Evolutionary conservation across 2,329 filamentous ascomycete genomes (phyloP).

Genomic region (Fusarium mundagurra): DNA sequence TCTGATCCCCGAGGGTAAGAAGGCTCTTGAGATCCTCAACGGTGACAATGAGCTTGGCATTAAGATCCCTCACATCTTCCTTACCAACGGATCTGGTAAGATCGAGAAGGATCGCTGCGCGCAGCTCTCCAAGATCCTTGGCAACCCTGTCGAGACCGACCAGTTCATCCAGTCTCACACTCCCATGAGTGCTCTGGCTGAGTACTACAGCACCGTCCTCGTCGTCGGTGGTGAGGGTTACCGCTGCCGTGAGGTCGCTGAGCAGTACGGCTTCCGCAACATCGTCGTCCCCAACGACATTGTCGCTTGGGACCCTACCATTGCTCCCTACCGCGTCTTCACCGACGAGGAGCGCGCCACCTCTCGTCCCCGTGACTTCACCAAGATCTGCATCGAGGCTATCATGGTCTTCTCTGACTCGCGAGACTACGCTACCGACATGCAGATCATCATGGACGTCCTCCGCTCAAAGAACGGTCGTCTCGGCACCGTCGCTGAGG

Average conservation of each 20-base stretch:
- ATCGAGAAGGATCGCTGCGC: constrained; percentile 85
- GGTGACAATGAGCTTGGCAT: constrained; percentile 76
- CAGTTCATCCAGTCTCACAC: constrained; percentile 84
- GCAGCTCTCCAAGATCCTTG: constrained; percentile 69
- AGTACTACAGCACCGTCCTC: constrained; percentile 81
- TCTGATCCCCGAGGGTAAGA: constrained; percentile 78
- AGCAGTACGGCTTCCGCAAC: constrained; percentile 77
- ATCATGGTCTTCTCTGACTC: constrained; percentile 93
- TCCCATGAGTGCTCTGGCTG: constrained; percentile 78
- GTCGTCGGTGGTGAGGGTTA: constrained; percentile 81
- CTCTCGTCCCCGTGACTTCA: constrained; percentile 76
- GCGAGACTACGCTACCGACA: constrained; percentile 89
- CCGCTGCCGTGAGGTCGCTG: constrained; percentile 64
- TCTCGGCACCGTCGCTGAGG: constrained; percentile 70
- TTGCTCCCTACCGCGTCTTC: constrained; percentile 85
- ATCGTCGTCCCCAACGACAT: constrained; percentile 88
- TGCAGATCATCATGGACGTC: constrained; percentile 81
- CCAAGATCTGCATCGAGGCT: constrained; percentile 82
- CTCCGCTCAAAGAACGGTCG: constrained; percentile 79
- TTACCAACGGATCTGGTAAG: constrained; percentile 94
- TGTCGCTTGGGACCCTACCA: constrained; percentile 72
- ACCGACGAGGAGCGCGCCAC: constrained; percentile 68
- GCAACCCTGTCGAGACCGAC: constrained; percentile 40
- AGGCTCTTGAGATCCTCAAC: constrained; percentile 78
- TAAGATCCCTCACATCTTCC: constrained; percentile 87